Evolutionary conservation across 768 basidiomycete genomes (phyloP).

Genomic region (Hygrocybe punicea): DNA sequence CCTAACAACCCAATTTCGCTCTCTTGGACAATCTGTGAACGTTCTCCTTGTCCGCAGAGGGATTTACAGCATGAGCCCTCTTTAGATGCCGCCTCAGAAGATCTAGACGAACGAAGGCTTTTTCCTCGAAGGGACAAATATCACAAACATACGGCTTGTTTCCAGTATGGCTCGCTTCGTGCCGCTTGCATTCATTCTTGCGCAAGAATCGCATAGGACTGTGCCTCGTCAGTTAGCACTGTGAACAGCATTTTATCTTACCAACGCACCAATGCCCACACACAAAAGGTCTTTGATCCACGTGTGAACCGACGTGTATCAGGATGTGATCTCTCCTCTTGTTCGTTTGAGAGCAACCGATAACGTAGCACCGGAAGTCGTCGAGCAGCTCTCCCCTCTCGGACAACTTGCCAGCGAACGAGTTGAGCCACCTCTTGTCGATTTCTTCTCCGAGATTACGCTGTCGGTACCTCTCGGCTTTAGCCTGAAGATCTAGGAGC

Average conservation of each 20-base stretch:
- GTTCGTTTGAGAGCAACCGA: conserved; percentile 64
- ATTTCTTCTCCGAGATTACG: conserved; percentile 57
- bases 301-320: conserved; percentile 69
- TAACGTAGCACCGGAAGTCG: conserved; percentile 66
- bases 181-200: conserved; percentile 76
- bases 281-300: conserved; percentile 63
- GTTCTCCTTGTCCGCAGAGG: conserved; percentile 29
- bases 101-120: conserved; percentile 64
- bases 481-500: conserved; percentile 50
- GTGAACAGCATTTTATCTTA: no score
- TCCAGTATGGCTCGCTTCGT: conserved; percentile 63
- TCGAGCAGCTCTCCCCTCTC: conserved; percentile 51
- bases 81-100: conserved; percentile 63
- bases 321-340: conserved; percentile 72
- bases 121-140: conserved; percentile 46
- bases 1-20: no score
- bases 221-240: conserved; percentile 2
- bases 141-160: conserved; percentile 56
- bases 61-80: conserved; percentile 47
- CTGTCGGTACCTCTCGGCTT: conserved; percentile 51
- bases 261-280: conserved; percentile 62
- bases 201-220: conserved; percentile 65
- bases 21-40: conserved; percentile 5
- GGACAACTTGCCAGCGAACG: conserved; percentile 66
- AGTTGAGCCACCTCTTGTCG: conserved; percentile 61